Evolutionary conservation across 805 yeast genomes (phyloP), one percentile per base, ranked within the genome.

Genomic region (Teunomyces cretensis): DNA sequence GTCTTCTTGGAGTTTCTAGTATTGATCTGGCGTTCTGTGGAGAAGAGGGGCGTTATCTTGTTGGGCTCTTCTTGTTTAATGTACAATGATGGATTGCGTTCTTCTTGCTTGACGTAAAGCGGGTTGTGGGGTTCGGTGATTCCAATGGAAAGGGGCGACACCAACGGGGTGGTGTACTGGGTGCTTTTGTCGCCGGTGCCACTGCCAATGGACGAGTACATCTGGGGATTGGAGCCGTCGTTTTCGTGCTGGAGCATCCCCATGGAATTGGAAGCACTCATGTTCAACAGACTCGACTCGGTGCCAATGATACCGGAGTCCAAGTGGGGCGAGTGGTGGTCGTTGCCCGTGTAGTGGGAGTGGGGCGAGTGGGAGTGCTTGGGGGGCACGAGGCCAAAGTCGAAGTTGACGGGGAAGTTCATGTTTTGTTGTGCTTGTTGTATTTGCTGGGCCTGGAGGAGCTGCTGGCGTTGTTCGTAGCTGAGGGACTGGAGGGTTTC

Each of bases 371-470:
- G 24, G 22, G 11, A 13, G 31, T 26, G 41, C 11, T 36, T 24
- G 15, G 26, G 32, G 15, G 30, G 41, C 13, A 12, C 46, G 13
- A 54, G 40, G 8, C 58, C 61, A 45, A 60, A 56, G 44, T 59
- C 63, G 47, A 60, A 56, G 33, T 58, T 57, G 9, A 54, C 51
- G n/a, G 61, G 62, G 41, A 55, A 54, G 13, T 26, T 22, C 41
- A 38, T 38, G 24, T 17, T 17, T 14, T 24, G 41, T 15, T 38
- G 30, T 42, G 30, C n/a, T 32, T 43, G 48, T 19, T 37, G 49
- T 27, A 33, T 12, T 14, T 32, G 31, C 12, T 44, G 33, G n/a
- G 30, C 14, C 28, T 30, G 22, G 9, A 30, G 19, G 16, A 31
- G 44, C 14, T 22, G 44, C 19, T 44, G 46, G n/a, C 32, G 44